Conservation (phyloP, 1,284 basidiomycete species). For the Phlebopus sp. region DNA sequence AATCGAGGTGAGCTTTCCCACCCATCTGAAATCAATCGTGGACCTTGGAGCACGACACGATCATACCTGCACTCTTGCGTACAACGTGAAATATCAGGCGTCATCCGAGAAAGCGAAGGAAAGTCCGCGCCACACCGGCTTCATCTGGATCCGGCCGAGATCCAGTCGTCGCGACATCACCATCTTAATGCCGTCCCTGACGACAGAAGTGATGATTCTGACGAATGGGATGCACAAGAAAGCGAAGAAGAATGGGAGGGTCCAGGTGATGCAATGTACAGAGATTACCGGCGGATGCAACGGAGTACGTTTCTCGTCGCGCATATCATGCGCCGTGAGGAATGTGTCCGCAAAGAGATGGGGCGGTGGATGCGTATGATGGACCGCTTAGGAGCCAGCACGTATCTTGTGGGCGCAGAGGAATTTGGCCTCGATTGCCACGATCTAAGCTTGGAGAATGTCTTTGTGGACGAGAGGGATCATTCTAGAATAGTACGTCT, state of each 20-base stretch:
- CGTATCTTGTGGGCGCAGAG: slow-evolving; percentile 34
- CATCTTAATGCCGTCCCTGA: slow-evolving; percentile 59
- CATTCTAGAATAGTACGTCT: slow-evolving; percentile 62
- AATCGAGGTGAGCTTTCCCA: slow-evolving; percentile 69
- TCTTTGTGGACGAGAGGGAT: slow-evolving; percentile 72
- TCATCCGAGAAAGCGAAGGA: slow-evolving; percentile 71
- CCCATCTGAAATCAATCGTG: slow-evolving; percentile 67
- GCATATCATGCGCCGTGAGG: slow-evolving; percentile 60
- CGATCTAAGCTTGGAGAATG: slow-evolving; percentile 75
- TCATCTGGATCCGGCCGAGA: slow-evolving; percentile 75
- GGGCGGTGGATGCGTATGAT: slow-evolving; percentile 61
- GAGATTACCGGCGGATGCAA: slow-evolving; percentile 76
- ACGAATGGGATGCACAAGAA: slow-evolving; percentile 73
- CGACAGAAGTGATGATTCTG: slow-evolving; percentile 66
- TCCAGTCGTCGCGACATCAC: slow-evolving; percentile 65
- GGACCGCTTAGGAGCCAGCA: slow-evolving; percentile 46
- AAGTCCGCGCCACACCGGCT: slow-evolving; percentile 67
- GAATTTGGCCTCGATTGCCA: slow-evolving; percentile 75
- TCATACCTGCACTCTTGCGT: slow-evolving; percentile 64
- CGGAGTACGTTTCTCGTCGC: slow-evolving; percentile 71
- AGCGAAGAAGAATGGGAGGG: slow-evolving; percentile 76
- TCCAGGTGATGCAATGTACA: slow-evolving; percentile 69
- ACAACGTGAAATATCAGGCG: slow-evolving; percentile 62
- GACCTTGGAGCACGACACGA: slow-evolving; percentile 62
- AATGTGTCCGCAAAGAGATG: slow-evolving; percentile 66